Evolutionary conservation across 2,329 filamentous ascomycete species (phyloP).

Genomic region (Cladophialophora exuberans): DNA sequence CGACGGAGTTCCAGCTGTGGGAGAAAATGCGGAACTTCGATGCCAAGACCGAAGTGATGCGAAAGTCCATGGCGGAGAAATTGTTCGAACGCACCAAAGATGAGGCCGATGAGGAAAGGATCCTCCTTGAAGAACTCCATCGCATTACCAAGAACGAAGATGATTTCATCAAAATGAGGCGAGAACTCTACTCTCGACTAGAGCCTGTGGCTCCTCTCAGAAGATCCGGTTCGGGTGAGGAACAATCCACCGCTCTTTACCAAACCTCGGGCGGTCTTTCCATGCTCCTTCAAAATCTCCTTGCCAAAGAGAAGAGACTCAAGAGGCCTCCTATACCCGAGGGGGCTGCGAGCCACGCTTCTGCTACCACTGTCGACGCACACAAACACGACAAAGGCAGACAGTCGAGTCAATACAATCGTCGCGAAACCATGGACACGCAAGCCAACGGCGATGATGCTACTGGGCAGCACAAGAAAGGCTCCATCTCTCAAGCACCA

Average conservation of each 20-base stretch:
- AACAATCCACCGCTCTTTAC: conserved; percentile 60
- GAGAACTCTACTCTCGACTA: conserved; percentile 82
- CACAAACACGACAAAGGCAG: conserved; percentile 27
- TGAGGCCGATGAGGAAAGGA: conserved; percentile 90
- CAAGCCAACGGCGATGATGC: conserved; percentile 29
- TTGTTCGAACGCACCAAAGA: conserved; percentile 79
- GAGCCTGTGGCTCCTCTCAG: conserved; percentile 75
- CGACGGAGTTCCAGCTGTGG: conserved; percentile 78
- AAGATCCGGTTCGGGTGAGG: conserved; percentile 56
- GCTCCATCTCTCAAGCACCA: conserved; percentile 43
- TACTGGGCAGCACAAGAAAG: conserved; percentile 43
- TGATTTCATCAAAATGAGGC: conserved; percentile 82
- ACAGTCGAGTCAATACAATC: no score
- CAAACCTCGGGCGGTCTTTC: conserved; percentile 80
- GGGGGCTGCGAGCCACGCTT: conserved; percentile 58
- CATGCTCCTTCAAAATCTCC: conserved; percentile 77
- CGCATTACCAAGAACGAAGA: conserved; percentile 87
- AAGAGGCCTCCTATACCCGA: conserved; percentile 76
- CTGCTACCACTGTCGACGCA: conserved; percentile 41
- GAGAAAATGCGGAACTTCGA: conserved; percentile 88
- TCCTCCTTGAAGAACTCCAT: conserved; percentile 84
- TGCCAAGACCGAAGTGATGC: conserved; percentile 72
- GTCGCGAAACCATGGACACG: conserved; percentile 34
- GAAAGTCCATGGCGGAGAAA: conserved; percentile 83
- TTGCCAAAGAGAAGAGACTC: conserved; percentile 83